Base-by-base conservation (phyloP, 805 yeast genomes). In the Hanseniaspora guilliermondii region DNA sequence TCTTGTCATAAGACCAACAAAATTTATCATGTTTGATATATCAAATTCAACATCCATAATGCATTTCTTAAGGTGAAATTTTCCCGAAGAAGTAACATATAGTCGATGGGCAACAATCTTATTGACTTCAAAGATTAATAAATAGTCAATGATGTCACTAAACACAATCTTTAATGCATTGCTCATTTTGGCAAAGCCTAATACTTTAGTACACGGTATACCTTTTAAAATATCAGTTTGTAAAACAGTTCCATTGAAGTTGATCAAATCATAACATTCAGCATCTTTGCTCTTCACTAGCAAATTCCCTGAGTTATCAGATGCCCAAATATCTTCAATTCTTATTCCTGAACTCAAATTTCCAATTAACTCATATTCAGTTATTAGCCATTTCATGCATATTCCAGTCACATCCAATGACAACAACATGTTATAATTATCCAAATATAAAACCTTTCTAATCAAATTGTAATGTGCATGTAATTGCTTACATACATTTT, bases 401-500 rank as follows among this genome's bases (percentile, higher is more conserved):
- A 25, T 64, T 0, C 94, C 91, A 8, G 64, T 68, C 0, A 53
- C 60, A 62, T 83, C 87, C 24, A 78, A 64, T 57, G 83, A 76
- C 12, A 82, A 57, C 9, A 83, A 69, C 3, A 75, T 64, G 53
- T 82, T 79, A 61, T 73, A 82, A 41, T 78, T 75, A 7, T 73
- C 68, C 25, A 82, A 75, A 33, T 73, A 71, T 38, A 69, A 67
- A 25, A 87, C 61, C n/a, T 71, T 70, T 16, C 61, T 67, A 3
- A 85, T 71, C 0, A 69, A 63, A 6, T 69, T 56, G 0, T 73
- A 62, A 65, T 85, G 94, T 0, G 87, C 87, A 66, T 44, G 36
- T 22, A 44, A 14, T 12, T 32, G 21, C 19, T 19, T 30, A 9
- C 16, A 11, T 4, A 11, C 14, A 32, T 32, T 21, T 8, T 44